Base-by-base conservation (phyloP, 78 protist species). In the Isochrysis galbana region DNA sequence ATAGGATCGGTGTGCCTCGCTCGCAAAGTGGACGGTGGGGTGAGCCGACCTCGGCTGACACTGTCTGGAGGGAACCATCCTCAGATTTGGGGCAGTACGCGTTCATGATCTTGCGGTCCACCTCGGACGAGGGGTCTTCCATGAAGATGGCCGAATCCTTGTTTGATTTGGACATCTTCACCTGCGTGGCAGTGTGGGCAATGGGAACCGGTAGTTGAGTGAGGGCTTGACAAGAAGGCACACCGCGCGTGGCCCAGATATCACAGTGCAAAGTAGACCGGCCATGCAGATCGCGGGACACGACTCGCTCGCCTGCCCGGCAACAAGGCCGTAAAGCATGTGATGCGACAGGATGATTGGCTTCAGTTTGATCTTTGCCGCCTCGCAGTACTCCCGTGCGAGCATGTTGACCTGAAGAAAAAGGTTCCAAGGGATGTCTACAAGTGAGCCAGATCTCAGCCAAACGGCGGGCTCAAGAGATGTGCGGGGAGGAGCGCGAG, bases 361-460 rank as follows among this genome's bases (percentile, higher is more conserved):
- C 93, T 97, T 98, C 94, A 84, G 72, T 93, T 96, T 96, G 70
- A 90, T 93, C 93, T 93, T 93, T 32, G 80, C 82, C 51, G 72
- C 32, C 48, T 95, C 98, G 95, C 98, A 97, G 96, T 99, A 99
- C 69, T 98, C 99, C 0, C 99, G 78, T 10, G 99, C 99, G 74
- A 99, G 97, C 98, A 98, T 97, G 96, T 98, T 99, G 29, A 98
- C 99, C n/a, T n/a, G n/a, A n/a, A n/a, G n/a, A n/a, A n/a, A n/a
- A n/a, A n/a, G n/a, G n/a, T n/a, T n/a, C n/a, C n/a, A n/a, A 41
- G n/a, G n/a, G n/a, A n/a, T n/a, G n/a, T n/a, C n/a, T n/a, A n/a
- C n/a, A n/a, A n/a, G n/a, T n/a, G n/a, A n/a, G n/a, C n/a, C n/a
- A n/a, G n/a, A n/a, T n/a, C n/a, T n/a, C n/a, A n/a, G n/a, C n/a